A percentile compares a stretch with the other conserved stretches of the same genome.
phyloP scores from a whole-genome alignment of 192 early-diverging fungal species.

The Gryganskiella cystojenkinii region DNA sequence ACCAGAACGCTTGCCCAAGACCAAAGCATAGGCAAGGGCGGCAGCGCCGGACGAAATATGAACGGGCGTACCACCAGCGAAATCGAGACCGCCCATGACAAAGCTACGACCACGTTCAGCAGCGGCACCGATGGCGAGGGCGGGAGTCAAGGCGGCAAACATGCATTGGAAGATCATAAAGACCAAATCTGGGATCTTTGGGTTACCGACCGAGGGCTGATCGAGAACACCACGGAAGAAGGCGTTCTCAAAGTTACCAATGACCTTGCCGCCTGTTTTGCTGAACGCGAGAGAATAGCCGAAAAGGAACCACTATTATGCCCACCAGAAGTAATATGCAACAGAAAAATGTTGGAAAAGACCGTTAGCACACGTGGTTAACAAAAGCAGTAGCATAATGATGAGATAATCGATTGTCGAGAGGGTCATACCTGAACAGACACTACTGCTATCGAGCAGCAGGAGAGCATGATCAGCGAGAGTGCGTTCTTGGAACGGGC shows the following conservation, averaged over 20 bases:
- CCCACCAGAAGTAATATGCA: neutral
- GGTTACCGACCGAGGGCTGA: constrained; percentile 63
- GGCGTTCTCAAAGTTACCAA: constrained; percentile 84
- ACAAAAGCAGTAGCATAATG: no score
- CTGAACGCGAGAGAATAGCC: constrained; percentile 92
- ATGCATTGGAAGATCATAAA: constrained; percentile 92
- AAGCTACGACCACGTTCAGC: constrained; percentile 88
- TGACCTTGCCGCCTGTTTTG: constrained; percentile 76
- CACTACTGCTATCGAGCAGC: constrained; percentile 85
- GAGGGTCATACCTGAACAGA: constrained; percentile 73
- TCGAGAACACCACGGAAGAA: constrained; percentile 68
- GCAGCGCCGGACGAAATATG: constrained; percentile 93
- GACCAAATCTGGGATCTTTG: constrained; percentile 78
- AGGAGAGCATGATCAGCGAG: constrained; percentile 88
- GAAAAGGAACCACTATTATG: constrained; percentile 86
- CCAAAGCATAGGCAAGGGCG: constrained; percentile 86
- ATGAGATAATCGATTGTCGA: neutral
- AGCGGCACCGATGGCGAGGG: constrained; percentile 89
- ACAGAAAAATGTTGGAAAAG: no score
- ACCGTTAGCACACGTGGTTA: no score
- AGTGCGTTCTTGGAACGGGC: constrained; percentile 93
- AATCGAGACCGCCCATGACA: constrained; percentile 89
- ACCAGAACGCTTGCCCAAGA: constrained; percentile 87
- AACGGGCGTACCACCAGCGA: constrained; percentile 95
- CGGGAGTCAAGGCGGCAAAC: constrained; percentile 94